Evolutionary conservation across 208 protist species (phyloP).

Genomic region (Leishmania mexicana): DNA sequence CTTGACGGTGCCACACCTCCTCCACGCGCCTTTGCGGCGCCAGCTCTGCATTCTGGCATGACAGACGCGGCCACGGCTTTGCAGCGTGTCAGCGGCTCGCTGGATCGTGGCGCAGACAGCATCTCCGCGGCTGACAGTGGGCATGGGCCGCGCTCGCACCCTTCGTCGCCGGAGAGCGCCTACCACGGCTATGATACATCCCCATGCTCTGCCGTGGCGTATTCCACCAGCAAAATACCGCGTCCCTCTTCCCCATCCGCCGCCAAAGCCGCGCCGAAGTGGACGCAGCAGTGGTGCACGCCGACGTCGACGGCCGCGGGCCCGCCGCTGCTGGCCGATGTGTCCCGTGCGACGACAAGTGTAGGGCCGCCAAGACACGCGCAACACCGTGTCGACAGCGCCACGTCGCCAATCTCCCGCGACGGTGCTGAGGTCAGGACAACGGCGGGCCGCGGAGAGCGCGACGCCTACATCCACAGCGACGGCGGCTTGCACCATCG

Average conservation of each 20-base stretch:
- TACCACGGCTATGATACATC: conserved; percentile 26
- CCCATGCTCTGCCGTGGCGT: conserved; percentile 23
- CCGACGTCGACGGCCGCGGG: background rate
- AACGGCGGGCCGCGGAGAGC: background rate
- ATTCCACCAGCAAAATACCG: conserved; percentile 24
- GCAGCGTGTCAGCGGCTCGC: background rate
- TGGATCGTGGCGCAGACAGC: background rate
- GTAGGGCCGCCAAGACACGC: background rate
- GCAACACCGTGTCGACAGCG: conserved; percentile 11
- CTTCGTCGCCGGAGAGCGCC: conserved; percentile 4
- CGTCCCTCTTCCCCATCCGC: conserved; percentile 6
- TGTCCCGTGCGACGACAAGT: background rate
- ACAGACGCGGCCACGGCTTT: background rate
- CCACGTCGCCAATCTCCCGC: conserved; percentile 6
- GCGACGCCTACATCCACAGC: background rate
- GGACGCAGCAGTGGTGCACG: background rate
- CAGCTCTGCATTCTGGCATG: background rate
- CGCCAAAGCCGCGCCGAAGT: background rate
- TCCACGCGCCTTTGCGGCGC: background rate
- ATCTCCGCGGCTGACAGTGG: background rate
- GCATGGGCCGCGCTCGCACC: background rate
- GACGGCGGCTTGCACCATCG: background rate
- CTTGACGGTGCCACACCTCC: background rate
- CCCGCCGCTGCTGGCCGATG: background rate
- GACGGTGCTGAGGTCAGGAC: background rate